A percentile compares a stretch with the other conserved stretches of the same genome.
phyloP scores from a whole-genome alignment of 2,329 filamentous ascomycete genomes.

The Arthroderma sp. region DNA sequence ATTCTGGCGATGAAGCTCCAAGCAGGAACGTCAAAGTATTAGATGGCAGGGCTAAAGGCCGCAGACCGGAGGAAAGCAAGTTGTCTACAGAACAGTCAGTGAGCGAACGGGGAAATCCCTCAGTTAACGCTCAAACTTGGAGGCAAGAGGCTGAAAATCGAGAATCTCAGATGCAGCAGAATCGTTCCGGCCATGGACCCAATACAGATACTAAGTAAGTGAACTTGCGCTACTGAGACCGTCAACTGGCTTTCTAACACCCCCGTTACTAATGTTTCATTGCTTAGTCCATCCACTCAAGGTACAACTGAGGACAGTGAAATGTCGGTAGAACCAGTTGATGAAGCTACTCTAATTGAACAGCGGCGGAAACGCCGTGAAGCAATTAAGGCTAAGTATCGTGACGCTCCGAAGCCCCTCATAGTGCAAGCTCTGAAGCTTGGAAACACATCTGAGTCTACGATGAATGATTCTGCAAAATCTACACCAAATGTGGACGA shows the following conservation, averaged over 20 bases:
- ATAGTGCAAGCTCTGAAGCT: conserved; percentile 62
- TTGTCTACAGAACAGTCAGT: conserved; percentile 47
- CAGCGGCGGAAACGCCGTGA: conserved; percentile 73
- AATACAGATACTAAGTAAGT: conserved; percentile 33
- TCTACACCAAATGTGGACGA: conserved; percentile 31
- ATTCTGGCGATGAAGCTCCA: conserved; percentile 27
- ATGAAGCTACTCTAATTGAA: conserved; percentile 74
- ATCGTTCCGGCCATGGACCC: conserved; percentile 30
- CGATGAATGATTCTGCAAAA: conserved; percentile 38
- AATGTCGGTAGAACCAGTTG: conserved; percentile 47
- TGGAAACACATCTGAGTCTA: conserved; percentile 45
- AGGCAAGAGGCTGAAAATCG: conserved; percentile 57
- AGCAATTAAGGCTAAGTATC: conserved; percentile 73
- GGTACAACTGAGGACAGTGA: conserved; percentile 20
- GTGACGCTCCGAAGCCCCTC: conserved; percentile 56
- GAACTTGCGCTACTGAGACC: neutral
- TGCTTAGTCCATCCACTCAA: conserved; percentile 12
- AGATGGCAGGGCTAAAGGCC: neutral
- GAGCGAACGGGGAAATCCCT: conserved; percentile 52
- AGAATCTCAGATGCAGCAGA: conserved; percentile 47
- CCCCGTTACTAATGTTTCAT: conserved; percentile 5
- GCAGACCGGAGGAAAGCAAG: conserved; percentile 30
- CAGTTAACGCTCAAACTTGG: conserved; percentile 46
- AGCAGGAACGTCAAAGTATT: conserved; percentile 17
- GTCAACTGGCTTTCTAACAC: neutral